These are phyloP conservation scores for Xylaria sp. DNA, from an alignment of 2,329 filamentous ascomycete genomes.

Conservation along the genomic window DNA sequence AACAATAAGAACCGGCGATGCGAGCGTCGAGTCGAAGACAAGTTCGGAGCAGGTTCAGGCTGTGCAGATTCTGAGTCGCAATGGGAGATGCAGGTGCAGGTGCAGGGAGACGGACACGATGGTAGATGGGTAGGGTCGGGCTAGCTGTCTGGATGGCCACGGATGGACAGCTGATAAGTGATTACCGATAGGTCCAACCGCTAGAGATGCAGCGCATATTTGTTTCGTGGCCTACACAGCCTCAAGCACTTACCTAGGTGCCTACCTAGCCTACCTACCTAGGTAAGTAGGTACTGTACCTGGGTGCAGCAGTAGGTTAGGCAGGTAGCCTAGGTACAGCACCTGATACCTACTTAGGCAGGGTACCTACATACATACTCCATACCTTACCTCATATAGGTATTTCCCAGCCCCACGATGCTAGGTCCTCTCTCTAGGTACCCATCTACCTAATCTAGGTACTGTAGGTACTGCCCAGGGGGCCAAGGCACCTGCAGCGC, in stretches of 20 bases:
- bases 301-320: too few species aligned
- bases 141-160: not conserved
- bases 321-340: too few species aligned
- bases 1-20: slow-evolving; percentile 1
- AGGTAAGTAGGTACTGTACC: too few species aligned
- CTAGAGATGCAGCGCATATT: slow-evolving; percentile 5
- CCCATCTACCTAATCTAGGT: not conserved
- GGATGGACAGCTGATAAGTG: not conserved
- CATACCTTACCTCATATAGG: too few species aligned
- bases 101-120: slow-evolving; percentile 14
- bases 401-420: too few species aligned
- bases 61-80: slow-evolving; percentile 17
- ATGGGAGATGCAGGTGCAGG: slow-evolving; percentile 20
- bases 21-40: slow-evolving; percentile 4
- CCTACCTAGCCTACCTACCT: too few species aligned
- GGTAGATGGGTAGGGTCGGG: not conserved
- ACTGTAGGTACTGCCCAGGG: not conserved
- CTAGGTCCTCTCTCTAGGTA: too few species aligned
- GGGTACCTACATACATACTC: too few species aligned
- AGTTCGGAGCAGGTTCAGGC: not conserved
- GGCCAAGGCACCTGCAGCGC: slow-evolving; percentile 5
- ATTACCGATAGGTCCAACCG: slow-evolving; percentile 9
- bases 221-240: slow-evolving; percentile 28
- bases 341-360: too few species aligned
- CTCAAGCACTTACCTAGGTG: not conserved